A percentile compares a stretch with the other conserved stretches of the same genome.
Conservation (phyloP, 495 filamentous ascomycete species). For the Podospora sp. region DNA sequence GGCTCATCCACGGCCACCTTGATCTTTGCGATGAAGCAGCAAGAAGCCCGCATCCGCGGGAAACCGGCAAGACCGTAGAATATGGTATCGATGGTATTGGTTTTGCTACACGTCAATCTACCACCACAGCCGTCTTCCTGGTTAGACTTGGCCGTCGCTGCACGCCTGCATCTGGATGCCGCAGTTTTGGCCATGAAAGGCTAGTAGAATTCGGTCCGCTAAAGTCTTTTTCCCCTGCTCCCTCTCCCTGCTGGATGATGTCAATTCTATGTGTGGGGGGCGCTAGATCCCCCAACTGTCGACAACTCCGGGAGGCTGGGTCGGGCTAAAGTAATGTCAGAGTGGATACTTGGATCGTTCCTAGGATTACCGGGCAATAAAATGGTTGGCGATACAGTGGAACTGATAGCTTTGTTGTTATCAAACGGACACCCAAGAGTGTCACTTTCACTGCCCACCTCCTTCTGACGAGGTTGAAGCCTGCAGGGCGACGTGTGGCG, state of each 20-base stretch:
- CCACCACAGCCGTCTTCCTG: too few relatives aligned
- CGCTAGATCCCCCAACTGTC: neutral
- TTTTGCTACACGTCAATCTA: too few relatives aligned
- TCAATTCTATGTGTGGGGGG: neutral
- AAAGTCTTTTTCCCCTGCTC: neutral
- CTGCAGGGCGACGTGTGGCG: neutral
- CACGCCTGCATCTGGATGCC: neutral
- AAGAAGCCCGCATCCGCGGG: too few relatives aligned
- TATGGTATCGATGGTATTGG: too few relatives aligned
- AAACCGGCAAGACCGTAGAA: too few relatives aligned
- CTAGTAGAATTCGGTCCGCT: neutral
- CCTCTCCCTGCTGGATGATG: neutral
- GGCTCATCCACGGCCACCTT: too few relatives aligned
- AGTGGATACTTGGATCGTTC: neutral
- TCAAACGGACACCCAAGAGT: neutral
- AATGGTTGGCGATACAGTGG: neutral
- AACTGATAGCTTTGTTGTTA: neutral
- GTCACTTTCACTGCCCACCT: neutral
- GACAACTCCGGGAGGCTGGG: neutral
- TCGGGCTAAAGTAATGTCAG: neutral
- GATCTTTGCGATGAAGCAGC: too few relatives aligned
- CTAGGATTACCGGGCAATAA: neutral
- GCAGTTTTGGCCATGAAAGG: neutral
- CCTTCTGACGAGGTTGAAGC: too few relatives aligned
- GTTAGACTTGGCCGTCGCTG: neutral